Conservation (phyloP, 1,284 basidiomycete genomes). For the Puccinia coronata region DNA sequence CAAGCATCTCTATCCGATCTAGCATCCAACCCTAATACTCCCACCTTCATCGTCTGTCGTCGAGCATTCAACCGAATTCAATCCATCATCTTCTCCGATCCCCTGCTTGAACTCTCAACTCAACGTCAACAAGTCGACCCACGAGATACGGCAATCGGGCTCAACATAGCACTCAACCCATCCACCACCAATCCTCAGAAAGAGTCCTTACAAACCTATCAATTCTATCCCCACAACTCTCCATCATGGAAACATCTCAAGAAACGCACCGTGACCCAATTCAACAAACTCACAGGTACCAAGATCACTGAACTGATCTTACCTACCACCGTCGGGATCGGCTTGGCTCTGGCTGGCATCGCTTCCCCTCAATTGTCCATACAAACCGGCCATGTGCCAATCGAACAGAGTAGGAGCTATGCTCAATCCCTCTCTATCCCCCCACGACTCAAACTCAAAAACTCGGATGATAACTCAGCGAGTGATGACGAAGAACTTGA, state of each 20-base stretch:
- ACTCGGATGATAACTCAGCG: conserved; percentile 51
- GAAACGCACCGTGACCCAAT: conserved; percentile 65
- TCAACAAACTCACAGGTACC: conserved; percentile 44
- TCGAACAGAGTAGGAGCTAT: conserved; percentile 80
- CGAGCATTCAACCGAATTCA: conserved; percentile 89
- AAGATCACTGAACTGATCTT: conserved; percentile 54
- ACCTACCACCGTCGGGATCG: conserved; percentile 76
- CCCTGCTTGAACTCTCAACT: conserved; percentile 61
- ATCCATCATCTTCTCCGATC: conserved; percentile 92
- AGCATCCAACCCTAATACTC: conserved; percentile 65
- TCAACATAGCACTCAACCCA: conserved; percentile 26
- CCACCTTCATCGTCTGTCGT: conserved; percentile 87
- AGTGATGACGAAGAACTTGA: conserved; percentile 53
- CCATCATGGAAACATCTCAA: conserved; percentile 66
- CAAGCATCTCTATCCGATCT: conserved; percentile 89
- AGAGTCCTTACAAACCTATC: conserved; percentile 41
- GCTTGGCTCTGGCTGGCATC: conserved; percentile 73
- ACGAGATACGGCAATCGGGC: conserved; percentile 32
- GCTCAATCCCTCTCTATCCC: conserved; percentile 51
- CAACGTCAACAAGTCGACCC: conserved; percentile 25
- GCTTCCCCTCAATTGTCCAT: conserved; percentile 74
- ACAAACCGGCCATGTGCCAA: conserved; percentile 76
- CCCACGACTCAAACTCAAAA: conserved; percentile 35
- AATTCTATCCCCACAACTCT: conserved; percentile 61
- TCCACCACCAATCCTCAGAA: conserved; percentile 54